Base-by-base conservation (phyloP, 805 yeast genomes). In the Kazachstania africana region DNA sequence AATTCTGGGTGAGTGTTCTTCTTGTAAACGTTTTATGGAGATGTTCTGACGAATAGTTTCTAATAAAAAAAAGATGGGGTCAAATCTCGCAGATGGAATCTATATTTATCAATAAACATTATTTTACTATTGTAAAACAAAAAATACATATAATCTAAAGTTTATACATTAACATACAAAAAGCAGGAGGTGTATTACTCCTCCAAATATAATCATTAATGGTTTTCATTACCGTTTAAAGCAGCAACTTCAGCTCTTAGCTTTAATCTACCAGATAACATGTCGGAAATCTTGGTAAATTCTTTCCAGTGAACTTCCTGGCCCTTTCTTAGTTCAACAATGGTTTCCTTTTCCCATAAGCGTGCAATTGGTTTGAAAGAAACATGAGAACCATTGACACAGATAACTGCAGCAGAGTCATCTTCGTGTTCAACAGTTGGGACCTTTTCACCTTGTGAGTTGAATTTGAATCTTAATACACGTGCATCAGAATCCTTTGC, bases 241-340 rank as follows among this genome's bases (percentile, higher is more conserved):
- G 53, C 53, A 23, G 45, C 48, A 22, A 53, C 49, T 45, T 53
- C 58, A 32, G 57, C 61, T 53, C 76, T 60, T 36, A 78, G 54
- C 42, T 63, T 55, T 34, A 69, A 51, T 48, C 87, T 65, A 24
- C 93, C 93, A 48, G 87, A 78, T 47, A 81, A 62, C 44, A 80
- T 70, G 48, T 77, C 82, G 38, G 74, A 70, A 21, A 75, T 69
- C 35, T 65, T 64, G 35, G 64, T 66, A 60, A 74, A 63, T 29
- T 66, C 62, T 31, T 62, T 59, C 93, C 93, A 81, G 53, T 80
- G 91, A 28, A 78, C 58, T 2, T 66, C 68, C 32, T 57, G 59
- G 34, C 85, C 83, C 59, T 78, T 79, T 61, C 93, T 68, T 48
- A 69, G 61, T 26, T 53, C 53, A 24, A 74, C 57, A 49, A 78